These are phyloP conservation scores for Naumovozyma dairenensis DNA, from an alignment of 805 yeast species.

Conservation along the genomic window DNA sequence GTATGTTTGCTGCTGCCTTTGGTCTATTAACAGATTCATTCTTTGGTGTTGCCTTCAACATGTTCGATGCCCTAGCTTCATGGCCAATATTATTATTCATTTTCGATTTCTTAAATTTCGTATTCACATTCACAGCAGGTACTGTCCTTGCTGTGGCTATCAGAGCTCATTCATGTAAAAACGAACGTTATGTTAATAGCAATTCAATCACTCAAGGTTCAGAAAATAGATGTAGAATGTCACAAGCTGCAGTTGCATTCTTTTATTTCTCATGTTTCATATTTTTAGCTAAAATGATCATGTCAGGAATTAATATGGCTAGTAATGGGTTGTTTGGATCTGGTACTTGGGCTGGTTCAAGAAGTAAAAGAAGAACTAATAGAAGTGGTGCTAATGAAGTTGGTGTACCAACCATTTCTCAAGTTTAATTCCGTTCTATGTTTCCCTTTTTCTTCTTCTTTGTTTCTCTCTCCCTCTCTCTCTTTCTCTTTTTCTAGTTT, in stretches of 20 bases:
- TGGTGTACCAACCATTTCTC: conserved; percentile 84
- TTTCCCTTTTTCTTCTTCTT: background rate
- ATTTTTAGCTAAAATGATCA: conserved; percentile 52
- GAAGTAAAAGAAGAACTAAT: conserved; percentile 29
- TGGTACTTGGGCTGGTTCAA: conserved; percentile 10
- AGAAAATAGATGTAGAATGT: conserved; percentile 81
- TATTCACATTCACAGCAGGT: conserved; percentile 90
- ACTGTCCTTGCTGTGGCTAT: conserved; percentile 87
- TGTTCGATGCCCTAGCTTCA: conserved; percentile 53
- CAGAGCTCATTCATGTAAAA: conserved; percentile 74
- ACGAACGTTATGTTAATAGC: conserved; percentile 48
- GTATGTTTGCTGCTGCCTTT: conserved; percentile 78
- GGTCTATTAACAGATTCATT: conserved; percentile 70
- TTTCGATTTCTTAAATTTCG: conserved; percentile 77
- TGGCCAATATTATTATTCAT: conserved; percentile 71
- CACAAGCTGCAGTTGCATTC: conserved; percentile 78
- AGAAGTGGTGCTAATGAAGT: conserved; percentile 10
- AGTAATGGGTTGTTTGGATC: conserved; percentile 23
- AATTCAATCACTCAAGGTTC: conserved; percentile 72
- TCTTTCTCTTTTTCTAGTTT: conserved; percentile 2
- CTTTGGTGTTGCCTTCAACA: conserved; percentile 68
- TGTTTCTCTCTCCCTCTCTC: background rate
- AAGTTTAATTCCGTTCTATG: conserved; percentile 44
- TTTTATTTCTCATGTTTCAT: conserved; percentile 73
- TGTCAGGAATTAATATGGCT: conserved; percentile 44